Conservation (phyloP, 371 early-diverging fungal genomes). For the Mucor saturninus region DNA sequence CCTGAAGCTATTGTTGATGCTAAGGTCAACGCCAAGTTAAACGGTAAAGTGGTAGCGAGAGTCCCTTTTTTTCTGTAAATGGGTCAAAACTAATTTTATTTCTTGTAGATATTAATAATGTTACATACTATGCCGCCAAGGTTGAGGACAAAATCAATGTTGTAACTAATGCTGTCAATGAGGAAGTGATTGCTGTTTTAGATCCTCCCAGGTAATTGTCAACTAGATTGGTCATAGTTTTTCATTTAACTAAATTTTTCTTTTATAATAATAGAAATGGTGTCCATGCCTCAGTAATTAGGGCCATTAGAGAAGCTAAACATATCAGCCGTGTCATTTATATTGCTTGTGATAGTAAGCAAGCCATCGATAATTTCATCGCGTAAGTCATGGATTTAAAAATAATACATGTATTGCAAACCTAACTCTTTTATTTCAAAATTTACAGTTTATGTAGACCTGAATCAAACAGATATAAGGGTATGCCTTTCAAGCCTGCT, state of each 20-base stretch:
- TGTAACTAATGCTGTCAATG: conserved; percentile 39
- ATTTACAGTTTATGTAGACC: conserved; percentile 53
- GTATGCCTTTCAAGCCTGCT: conserved; percentile 66
- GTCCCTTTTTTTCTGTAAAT: not conserved
- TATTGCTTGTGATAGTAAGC: conserved; percentile 76
- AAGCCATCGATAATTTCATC: conserved; percentile 70
- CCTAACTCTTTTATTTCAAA: too few species aligned
- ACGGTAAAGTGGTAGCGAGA: conserved; percentile 39
- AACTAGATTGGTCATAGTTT: not conserved
- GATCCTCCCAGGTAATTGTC: conserved; percentile 78
- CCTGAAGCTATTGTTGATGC: conserved; percentile 75
- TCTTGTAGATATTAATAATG: conserved; percentile 52
- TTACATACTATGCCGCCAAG: conserved; percentile 60
- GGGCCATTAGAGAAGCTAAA: conserved; percentile 62
- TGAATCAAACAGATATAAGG: conserved; percentile 61
- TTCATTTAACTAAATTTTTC: not conserved
- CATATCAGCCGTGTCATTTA: conserved; percentile 70
- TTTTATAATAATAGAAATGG: conserved; percentile 44
- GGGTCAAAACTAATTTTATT: not conserved
- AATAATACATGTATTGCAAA: too few species aligned
- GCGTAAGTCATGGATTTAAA: conserved; percentile 37
- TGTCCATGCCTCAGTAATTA: conserved; percentile 69
- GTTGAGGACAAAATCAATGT: conserved; percentile 71
- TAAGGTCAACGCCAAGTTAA: conserved; percentile 62
- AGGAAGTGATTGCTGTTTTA: conserved; percentile 64